Evolutionary conservation across 805 yeast genomes (phyloP).

Genomic region (Candida loeiensis): DNA sequence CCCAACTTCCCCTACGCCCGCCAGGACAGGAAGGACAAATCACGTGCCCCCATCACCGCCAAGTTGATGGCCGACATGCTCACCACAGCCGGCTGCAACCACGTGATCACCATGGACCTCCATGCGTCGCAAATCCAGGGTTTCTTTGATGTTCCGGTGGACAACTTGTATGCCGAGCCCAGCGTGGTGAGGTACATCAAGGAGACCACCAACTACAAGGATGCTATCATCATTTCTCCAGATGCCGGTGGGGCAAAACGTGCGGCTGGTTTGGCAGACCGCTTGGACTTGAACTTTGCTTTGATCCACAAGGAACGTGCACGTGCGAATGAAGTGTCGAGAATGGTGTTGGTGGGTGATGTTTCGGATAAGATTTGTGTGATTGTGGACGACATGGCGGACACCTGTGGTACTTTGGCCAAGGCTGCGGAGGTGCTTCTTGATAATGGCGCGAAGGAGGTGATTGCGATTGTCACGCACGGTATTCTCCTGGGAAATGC

Average conservation of each 20-base stretch:
- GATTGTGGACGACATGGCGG: conserved; percentile 96
- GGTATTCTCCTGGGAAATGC: conserved; percentile 91
- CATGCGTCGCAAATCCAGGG: conserved; percentile 99
- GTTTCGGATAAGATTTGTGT: conserved; percentile 80
- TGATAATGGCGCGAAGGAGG: conserved; percentile 76
- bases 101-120: conserved; percentile 92
- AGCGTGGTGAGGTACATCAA: conserved; percentile 77
- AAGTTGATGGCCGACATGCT: conserved; percentile 80
- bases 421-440: conserved; percentile 89
- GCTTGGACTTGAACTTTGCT: conserved; percentile 88
- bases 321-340: conserved; percentile 88
- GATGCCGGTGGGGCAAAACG: conserved; percentile 99
- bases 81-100: conserved; percentile 82
- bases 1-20: conserved; percentile 88
- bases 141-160: conserved; percentile 91
- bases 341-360: conserved; percentile 96
- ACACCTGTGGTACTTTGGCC: conserved; percentile 94
- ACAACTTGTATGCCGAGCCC: conserved; percentile 94
- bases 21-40: conserved; percentile 82
- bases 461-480: conserved; percentile 92
- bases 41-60: conserved; percentile 83
- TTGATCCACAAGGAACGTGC: conserved; percentile 95
- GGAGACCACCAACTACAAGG: conserved; percentile 53
- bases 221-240: conserved; percentile 84
- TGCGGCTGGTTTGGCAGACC: conserved; percentile 91